A percentile compares a stretch with the other conserved stretches of the same genome.
phyloP scores from a whole-genome alignment of 2,329 filamentous ascomycete species.

The Cladophialophora carrionii region DNA sequence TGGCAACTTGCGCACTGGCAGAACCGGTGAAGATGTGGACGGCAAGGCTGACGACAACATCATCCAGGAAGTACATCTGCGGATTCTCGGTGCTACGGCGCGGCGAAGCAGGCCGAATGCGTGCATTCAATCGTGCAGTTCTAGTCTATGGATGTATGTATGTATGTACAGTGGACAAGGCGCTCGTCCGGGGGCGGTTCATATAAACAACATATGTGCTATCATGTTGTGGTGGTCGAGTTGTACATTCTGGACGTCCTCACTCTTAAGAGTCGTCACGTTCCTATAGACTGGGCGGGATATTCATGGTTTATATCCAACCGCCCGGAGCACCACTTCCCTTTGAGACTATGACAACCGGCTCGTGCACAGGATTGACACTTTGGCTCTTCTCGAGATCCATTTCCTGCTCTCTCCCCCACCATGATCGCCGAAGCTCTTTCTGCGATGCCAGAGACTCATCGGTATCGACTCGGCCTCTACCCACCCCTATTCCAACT shows the following conservation, averaged over 20 bases:
- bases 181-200: background rate
- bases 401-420: background rate
- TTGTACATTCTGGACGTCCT: background rate
- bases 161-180: background rate
- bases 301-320: constrained; percentile 6
- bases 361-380: background rate
- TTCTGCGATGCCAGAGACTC: background rate
- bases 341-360: background rate
- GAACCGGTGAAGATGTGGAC: background rate
- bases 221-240: background rate
- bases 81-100: background rate
- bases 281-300: background rate
- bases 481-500: background rate
- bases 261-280: background rate
- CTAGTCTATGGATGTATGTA: background rate
- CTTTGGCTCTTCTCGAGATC: constrained; percentile 11
- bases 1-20: background rate
- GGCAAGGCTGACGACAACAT: background rate
- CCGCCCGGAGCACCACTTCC: background rate
- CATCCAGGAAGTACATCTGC: background rate
- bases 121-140: background rate
- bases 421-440: constrained; percentile 3
- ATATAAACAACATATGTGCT: background rate
- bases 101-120: background rate
- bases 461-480: background rate